Conservation (phyloP, 2,329 filamentous ascomycete genomes). For the Pestalotiopsis sp. region DNA sequence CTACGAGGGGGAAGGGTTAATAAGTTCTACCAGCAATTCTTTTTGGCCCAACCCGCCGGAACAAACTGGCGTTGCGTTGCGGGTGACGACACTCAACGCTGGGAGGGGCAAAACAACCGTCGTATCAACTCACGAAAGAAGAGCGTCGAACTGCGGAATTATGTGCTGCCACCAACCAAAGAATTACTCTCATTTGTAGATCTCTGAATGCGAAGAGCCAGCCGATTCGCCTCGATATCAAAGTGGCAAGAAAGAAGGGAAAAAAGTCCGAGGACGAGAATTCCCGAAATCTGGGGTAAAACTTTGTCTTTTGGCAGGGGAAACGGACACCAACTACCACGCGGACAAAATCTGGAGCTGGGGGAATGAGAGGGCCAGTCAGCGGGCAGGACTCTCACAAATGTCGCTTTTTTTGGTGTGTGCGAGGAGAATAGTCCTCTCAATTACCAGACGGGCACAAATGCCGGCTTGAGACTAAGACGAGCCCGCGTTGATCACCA, state of each 20-base stretch:
- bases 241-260: background rate
- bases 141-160: background rate
- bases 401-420: background rate
- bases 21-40: background rate
- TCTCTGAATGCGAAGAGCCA: background rate
- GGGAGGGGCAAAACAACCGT: background rate
- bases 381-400: background rate
- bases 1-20: too few species aligned
- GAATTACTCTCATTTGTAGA: background rate
- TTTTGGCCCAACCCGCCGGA: background rate
- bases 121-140: background rate
- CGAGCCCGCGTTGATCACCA: background rate
- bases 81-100: background rate
- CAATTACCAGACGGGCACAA: background rate
- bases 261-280: background rate
- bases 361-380: background rate
- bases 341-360: background rate
- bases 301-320: background rate
- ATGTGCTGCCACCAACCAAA: background rate
- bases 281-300: background rate
- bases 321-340: background rate
- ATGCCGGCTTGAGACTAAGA: background rate
- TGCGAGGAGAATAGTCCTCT: background rate
- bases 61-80: background rate
- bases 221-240: background rate